Conservation (phyloP, 805 yeast species). For the Monosporozyma servazzii region DNA sequence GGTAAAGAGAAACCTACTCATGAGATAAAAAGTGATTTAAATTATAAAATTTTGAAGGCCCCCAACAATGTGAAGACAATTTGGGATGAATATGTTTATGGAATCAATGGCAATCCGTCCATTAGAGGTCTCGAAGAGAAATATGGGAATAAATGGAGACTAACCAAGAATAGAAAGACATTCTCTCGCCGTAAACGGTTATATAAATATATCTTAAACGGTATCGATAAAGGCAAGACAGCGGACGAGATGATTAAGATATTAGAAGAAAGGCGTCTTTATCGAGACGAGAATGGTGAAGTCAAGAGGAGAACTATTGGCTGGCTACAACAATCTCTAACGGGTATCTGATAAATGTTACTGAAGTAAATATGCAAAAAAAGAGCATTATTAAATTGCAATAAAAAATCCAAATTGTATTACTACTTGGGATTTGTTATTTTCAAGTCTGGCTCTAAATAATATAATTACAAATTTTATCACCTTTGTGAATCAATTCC, state of each 20-base stretch:
- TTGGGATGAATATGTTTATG: slow-evolving; percentile 35
- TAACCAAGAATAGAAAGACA: slow-evolving; percentile 29
- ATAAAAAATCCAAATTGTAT: too few species aligned
- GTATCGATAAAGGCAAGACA: slow-evolving; percentile 27
- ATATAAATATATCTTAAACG: slow-evolving; percentile 29
- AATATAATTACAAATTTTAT: too few species aligned
- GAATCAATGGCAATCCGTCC: slow-evolving; percentile 35
- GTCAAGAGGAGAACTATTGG: slow-evolving; percentile 29
- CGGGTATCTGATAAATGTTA: slow-evolving; percentile 19
- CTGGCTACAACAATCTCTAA: slow-evolving; percentile 30
- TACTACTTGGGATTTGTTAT: too few species aligned
- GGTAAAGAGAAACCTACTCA: neutral
- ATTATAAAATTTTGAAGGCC: slow-evolving; percentile 27
- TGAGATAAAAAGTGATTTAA: slow-evolving; percentile 4
- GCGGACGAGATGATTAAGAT: slow-evolving; percentile 28
- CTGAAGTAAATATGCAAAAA: too few species aligned
- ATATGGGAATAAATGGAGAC: slow-evolving; percentile 37
- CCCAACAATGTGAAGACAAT: slow-evolving; percentile 29
- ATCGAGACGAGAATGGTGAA: slow-evolving; percentile 28
- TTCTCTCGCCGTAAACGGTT: slow-evolving; percentile 31
- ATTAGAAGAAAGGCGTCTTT: slow-evolving; percentile 25
- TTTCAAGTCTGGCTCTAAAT: too few species aligned
- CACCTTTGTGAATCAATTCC: too few species aligned
- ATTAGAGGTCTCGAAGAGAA: slow-evolving; percentile 33
- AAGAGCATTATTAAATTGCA: too few species aligned